phyloP scores from a whole-genome alignment of 1,284 basidiomycete genomes.

The Singerocomus inundabilis region DNA sequence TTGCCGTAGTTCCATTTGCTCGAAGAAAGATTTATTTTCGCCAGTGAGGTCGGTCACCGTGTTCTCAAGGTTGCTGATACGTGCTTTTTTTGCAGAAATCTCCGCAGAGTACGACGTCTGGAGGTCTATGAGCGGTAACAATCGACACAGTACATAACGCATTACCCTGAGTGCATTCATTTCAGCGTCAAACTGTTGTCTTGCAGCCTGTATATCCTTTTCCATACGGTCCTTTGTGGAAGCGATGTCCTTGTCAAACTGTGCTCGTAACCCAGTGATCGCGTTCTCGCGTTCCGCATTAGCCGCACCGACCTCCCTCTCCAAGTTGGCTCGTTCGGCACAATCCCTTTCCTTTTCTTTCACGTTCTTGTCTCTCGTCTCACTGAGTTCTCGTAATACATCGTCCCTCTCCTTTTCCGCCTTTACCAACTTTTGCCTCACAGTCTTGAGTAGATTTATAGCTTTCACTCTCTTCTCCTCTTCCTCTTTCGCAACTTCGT shows the following conservation, averaged over 20 bases:
- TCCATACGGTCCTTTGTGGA: conserved; percentile 66
- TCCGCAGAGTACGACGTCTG: conserved; percentile 74
- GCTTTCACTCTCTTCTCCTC: conserved; percentile 96
- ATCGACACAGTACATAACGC: background rate
- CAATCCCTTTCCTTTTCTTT: conserved; percentile 64
- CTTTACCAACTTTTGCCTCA: conserved; percentile 90
- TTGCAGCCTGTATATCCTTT: conserved; percentile 64
- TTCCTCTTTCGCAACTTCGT: conserved; percentile 76
- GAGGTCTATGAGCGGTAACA: background rate
- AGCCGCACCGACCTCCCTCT: conserved; percentile 57
- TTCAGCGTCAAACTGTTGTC: conserved; percentile 77
- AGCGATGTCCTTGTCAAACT: conserved; percentile 76
- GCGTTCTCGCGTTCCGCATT: conserved; percentile 72
- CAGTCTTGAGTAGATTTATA: conserved; percentile 84
- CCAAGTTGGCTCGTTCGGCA: conserved; percentile 53
- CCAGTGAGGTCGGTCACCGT: conserved; percentile 63
- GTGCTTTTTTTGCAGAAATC: conserved; percentile 55
- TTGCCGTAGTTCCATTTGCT: conserved; percentile 80
- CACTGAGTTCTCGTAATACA: conserved; percentile 51
- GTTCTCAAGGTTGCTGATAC: conserved; percentile 68
- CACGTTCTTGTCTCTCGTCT: conserved; percentile 56
- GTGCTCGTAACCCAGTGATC: conserved; percentile 59
- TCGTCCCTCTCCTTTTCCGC: conserved; percentile 92
- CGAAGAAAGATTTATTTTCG: conserved; percentile 80
- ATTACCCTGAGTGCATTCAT: conserved; percentile 70